Evolutionary conservation across 2,329 filamentous ascomycete species (phyloP).

Genomic region (Fusarium guadeloupense): DNA sequence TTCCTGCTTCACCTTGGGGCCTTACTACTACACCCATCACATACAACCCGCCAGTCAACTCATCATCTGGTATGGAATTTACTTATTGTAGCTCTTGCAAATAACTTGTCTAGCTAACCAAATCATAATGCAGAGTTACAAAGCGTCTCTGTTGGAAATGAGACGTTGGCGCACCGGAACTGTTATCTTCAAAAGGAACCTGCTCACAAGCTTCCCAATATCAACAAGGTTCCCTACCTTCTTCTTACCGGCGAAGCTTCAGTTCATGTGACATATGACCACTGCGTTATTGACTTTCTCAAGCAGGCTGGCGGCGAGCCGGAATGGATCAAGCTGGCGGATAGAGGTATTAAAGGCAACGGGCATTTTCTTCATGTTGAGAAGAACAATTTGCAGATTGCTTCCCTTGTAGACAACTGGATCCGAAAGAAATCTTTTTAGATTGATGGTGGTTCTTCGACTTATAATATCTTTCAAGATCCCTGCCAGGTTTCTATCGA

Average conservation of each 20-base stretch:
- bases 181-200: conserved; percentile 29
- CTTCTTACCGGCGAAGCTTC: conserved; percentile 30
- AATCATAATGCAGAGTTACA: conserved; percentile 5
- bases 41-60: conserved; percentile 25
- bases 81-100: too few species aligned
- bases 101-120: background rate
- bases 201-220: conserved; percentile 23
- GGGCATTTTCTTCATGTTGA: conserved; percentile 31
- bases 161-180: conserved; percentile 24
- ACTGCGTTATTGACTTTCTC: conserved; percentile 25
- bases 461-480: too few species aligned
- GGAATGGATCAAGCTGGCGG: conserved; percentile 26
- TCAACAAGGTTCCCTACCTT: conserved; percentile 28
- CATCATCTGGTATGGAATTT: conserved; percentile 30
- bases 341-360: conserved; percentile 26
- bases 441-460: too few species aligned
- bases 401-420: conserved; percentile 12
- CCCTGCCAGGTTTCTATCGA: too few species aligned
- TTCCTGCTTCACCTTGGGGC: conserved; percentile 18
- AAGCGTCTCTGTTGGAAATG: conserved; percentile 14
- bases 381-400: conserved; percentile 33
- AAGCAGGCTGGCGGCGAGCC: conserved; percentile 24
- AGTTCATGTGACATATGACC: conserved; percentile 19
- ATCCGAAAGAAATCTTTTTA: background rate
- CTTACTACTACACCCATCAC: conserved; percentile 25